Evolutionary conservation across 2,329 filamentous ascomycete species (phyloP).

Genomic region (Alternaria arborescens): DNA sequence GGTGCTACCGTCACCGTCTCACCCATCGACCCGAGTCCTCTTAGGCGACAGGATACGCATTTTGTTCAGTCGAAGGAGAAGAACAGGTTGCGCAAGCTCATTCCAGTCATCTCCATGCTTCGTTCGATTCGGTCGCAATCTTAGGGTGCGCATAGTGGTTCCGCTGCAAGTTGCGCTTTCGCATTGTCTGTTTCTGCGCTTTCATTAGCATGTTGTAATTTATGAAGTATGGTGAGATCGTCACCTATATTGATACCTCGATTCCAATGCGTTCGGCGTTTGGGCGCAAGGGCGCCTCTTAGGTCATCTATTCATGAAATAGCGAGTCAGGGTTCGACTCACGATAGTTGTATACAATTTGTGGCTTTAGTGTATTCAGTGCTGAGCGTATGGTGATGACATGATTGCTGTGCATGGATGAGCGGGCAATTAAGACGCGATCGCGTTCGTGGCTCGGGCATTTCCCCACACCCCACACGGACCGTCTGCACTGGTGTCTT

Average conservation of each 20-base stretch:
- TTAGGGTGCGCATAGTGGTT: background rate
- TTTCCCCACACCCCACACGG: constrained; percentile 3
- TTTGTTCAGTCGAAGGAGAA: constrained; percentile 29
- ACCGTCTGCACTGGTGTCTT: background rate
- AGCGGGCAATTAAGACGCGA: background rate
- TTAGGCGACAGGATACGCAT: constrained; percentile 30
- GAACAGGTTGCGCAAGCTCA: constrained; percentile 26
- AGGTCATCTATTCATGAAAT: no score
- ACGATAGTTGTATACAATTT: no score
- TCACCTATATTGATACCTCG: background rate
- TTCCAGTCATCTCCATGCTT: constrained; percentile 23
- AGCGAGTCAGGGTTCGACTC: no score
- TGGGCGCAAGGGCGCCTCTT: no score
- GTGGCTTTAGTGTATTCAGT: constrained; percentile 1
- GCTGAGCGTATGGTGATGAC: background rate
- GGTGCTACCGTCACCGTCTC: constrained; percentile 16
- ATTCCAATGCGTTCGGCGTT: background rate
- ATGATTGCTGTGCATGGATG: background rate
- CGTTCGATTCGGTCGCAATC: constrained; percentile 17
- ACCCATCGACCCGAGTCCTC: constrained; percentile 16
- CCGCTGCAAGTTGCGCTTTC: background rate
- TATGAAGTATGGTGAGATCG: constrained; percentile 1
- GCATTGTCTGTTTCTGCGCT: background rate
- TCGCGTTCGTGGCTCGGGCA: background rate
- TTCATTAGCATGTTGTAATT: constrained; percentile 3